Evolutionary conservation across 73 alveolate genomes (phyloP), one percentile per base, ranked within the genome.

Genomic region (Symbiodinium natans): DNA sequence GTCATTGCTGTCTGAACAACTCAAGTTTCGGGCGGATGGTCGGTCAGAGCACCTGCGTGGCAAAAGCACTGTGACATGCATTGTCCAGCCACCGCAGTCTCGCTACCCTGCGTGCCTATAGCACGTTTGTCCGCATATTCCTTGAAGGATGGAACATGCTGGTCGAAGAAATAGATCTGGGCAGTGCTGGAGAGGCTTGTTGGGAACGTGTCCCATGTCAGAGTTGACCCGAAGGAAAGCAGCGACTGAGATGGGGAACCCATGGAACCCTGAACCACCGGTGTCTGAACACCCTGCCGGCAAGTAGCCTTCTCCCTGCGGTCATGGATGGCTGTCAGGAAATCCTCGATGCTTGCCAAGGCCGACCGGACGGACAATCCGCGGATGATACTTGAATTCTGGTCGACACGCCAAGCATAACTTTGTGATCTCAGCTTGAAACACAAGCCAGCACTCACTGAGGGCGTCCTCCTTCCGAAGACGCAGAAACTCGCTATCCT

Each of bases 141-240:
- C n/a, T 83, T 82, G 80, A 90, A 90, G 56, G 89, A 71, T 34
- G 75, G 52, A 1, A 90, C 39, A 41, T 59, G 52, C 46, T 83
- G 75, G 34, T 90, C 89, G 41, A 90, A 90, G 97, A 90, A 90
- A 80, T 90, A 90, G 97, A 90, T 90, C 97, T 89, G 75, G 38
- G 38, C 80, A 63, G 80, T 23, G 31, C 36, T 23, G 80, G 80
- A 36, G 71, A 21, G n/a, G 71, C 71, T 52, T 52, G 31, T 23
- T 52, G 71, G n/a, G 31, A n/a, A n/a, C n/a, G n/a, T n/a, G n/a
- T n/a, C n/a, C n/a, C n/a, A n/a, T n/a, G n/a, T n/a, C n/a, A n/a
- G n/a, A n/a, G n/a, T n/a, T n/a, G n/a, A n/a, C n/a, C n/a, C n/a
- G n/a, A n/a, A n/a, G n/a, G n/a, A n/a, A n/a, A n/a, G n/a, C n/a